A percentile compares a stretch with the other conserved stretches of the same genome.
phyloP scores from a whole-genome alignment of 805 yeast genomes.

The Torulaspora maleeae region DNA sequence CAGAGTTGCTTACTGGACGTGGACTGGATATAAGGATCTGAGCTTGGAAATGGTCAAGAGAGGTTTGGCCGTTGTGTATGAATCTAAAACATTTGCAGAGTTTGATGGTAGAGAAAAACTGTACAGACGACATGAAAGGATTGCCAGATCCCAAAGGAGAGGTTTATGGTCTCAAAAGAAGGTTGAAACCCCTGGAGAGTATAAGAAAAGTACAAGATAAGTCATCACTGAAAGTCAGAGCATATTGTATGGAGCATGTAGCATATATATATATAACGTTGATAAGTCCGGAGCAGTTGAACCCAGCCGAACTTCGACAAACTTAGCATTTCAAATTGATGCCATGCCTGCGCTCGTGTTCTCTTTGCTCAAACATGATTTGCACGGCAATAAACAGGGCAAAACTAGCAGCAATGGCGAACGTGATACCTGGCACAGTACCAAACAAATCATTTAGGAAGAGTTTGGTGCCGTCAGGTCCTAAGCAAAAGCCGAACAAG shows the following conservation, averaged over 20 bases:
- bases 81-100: constrained; percentile 73
- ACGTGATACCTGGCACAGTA: constrained; percentile 62
- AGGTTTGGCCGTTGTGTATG: constrained; percentile 87
- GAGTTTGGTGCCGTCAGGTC: constrained; percentile 72
- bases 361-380: constrained; percentile 91
- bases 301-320: not conserved
- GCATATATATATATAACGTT: not conserved
- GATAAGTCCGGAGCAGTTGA: not conserved
- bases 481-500: constrained; percentile 89
- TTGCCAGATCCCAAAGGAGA: constrained; percentile 49
- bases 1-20: constrained; percentile 52
- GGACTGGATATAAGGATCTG: constrained; percentile 69
- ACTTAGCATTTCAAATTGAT: constrained; percentile 66
- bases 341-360: constrained; percentile 78
- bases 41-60: constrained; percentile 79
- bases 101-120: constrained; percentile 70
- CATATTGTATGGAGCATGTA: not conserved
- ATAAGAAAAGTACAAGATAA: constrained; percentile 42
- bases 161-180: constrained; percentile 69
- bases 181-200: constrained; percentile 72
- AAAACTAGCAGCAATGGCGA: constrained; percentile 55
- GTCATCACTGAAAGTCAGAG: not conserved
- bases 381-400: constrained; percentile 81
- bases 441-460: constrained; percentile 66
- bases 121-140: constrained; percentile 55